phyloP scores from a whole-genome alignment of 768 basidiomycete species.

The Calocera viscosa region DNA sequence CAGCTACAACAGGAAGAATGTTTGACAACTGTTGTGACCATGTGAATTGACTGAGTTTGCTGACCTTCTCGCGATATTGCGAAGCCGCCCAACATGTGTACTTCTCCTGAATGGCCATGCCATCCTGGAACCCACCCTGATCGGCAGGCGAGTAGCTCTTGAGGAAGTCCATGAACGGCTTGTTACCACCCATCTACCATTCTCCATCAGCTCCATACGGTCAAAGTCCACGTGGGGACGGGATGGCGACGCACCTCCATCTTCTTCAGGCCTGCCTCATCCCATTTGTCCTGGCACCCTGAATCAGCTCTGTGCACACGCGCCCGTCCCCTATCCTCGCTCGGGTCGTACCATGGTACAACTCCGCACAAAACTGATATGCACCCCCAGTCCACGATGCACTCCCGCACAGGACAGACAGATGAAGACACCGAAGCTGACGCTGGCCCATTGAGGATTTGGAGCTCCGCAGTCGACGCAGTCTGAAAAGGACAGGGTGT shows the following conservation, averaged over 20 bases:
- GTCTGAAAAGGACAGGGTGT: slow-evolving; percentile 19
- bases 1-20: slow-evolving; percentile 38
- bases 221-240: not conserved
- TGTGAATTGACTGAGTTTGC: slow-evolving; percentile 13
- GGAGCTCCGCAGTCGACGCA: slow-evolving; percentile 79
- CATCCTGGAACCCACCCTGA: slow-evolving; percentile 56
- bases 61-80: slow-evolving; percentile 88
- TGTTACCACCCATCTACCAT: slow-evolving; percentile 73
- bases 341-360: slow-evolving; percentile 15
- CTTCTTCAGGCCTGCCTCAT: slow-evolving; percentile 24
- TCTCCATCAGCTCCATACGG: slow-evolving; percentile 12
- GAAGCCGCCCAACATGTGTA: slow-evolving; percentile 91
- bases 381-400: slow-evolving; percentile 87
- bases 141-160: slow-evolving; percentile 51
- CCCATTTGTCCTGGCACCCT: slow-evolving; percentile 19
- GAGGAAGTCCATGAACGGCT: slow-evolving; percentile 67
- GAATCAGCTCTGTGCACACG: not conserved
- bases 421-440: slow-evolving; percentile 55
- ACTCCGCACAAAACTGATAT: slow-evolving; percentile 50
- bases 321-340: not conserved
- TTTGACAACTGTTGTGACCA: not conserved
- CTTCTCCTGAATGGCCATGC: slow-evolving; percentile 52
- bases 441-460: slow-evolving; percentile 82
- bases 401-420: slow-evolving; percentile 69
- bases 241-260: slow-evolving; percentile 58